Evolutionary conservation across 768 basidiomycete species (phyloP), one percentile per base, ranked within the genome.

Genomic region (Pseudohyphozyma bogoriensis): DNA sequence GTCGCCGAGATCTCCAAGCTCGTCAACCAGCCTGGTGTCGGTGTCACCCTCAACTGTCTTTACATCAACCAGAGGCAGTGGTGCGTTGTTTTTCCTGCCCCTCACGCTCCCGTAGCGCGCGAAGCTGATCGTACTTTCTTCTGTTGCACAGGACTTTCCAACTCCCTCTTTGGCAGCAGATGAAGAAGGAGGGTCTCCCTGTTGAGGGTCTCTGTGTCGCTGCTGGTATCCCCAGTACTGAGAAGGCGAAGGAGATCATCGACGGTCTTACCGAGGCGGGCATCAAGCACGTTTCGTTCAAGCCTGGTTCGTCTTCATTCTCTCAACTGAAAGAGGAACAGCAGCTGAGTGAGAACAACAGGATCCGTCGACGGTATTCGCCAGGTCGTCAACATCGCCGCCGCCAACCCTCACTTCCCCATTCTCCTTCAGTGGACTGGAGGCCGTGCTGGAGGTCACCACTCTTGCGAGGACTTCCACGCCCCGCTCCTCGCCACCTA

Each of bases 401-500:
- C 86, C 39, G 81, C 89, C 55, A 91, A 96, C 74, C 86, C 93
- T 35, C 85, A 89, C 76, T 97, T 89, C 80, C 93, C 95, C 12
- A 84, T 99, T 75, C 92, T 99, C 75, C 78, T 96, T 64, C 95
- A 97, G 72, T 97, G 95, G 95, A 99, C 95, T 52, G 95, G 95
- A 69, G 95, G 95, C 37, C 89, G 95, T 67, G 95, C 92, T 24
- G 95, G 95, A 63, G 95, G 95, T 52, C 95, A 99, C 69, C 95
- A 97, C 77, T 92, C 89, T 4, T 97, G 84, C 74, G 95, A 99
- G 74, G 95, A 99, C 73, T 92, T 97, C 82, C 93, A 96, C 70
- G 90, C 92, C 73, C 93, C 95, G 1, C 82, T 96, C 68, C 78
- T 97, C 52, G 77, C 85, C 40, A 96, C 92, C 0, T 99, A 99